A percentile compares a stretch with the other conserved stretches of the same genome.
Evolutionary conservation across 1,139 yeast genomes (phyloP).

Genomic region (Saccharomyces hybrid): DNA sequence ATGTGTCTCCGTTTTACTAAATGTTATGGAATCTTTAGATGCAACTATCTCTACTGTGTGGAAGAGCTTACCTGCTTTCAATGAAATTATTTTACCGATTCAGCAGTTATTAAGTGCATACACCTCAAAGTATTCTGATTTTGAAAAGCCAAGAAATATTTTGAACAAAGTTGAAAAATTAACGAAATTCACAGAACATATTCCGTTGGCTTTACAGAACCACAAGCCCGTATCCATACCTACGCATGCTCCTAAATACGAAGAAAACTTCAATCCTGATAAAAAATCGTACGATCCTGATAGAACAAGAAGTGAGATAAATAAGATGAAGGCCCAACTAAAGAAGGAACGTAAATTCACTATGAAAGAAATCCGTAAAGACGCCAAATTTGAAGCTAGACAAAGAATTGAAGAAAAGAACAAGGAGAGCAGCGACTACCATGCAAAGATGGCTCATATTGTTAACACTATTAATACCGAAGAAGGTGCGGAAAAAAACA

Average conservation of each 20-base stretch:
- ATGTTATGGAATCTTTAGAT: constrained; percentile 28
- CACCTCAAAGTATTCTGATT: constrained; percentile 17
- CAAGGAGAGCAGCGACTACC: constrained; percentile 68
- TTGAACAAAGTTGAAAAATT: constrained; percentile 43
- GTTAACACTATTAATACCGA: constrained; percentile 80
- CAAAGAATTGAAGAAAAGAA: constrained; percentile 77
- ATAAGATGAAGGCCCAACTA: constrained; percentile 72
- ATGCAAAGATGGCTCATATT: constrained; percentile 79
- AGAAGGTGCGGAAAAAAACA: constrained; percentile 91
- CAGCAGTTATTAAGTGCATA: constrained; percentile 19
- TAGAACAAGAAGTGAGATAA: constrained; percentile 69
- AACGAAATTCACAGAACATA: constrained; percentile 47
- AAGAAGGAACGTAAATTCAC: constrained; percentile 89
- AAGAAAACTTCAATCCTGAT: constrained; percentile 93
- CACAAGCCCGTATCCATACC: constrained; percentile 83
- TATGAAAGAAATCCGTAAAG: constrained; percentile 83
- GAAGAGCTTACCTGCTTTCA: constrained; percentile 57
- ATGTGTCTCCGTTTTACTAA: constrained; percentile 32
- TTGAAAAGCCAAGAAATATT: constrained; percentile 25
- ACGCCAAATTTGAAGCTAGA: constrained; percentile 77
- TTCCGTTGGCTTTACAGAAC: constrained; percentile 76
- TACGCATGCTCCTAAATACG: constrained; percentile 83
- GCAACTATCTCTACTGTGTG: constrained; percentile 35
- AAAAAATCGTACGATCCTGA: constrained; percentile 86
- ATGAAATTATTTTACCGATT: constrained; percentile 39